Percentiles rank a stretch among this genome's conserved stretches.
phyloP scores from a whole-genome alignment of 345 rosid species.

The Jatropha curcas region DNA sequence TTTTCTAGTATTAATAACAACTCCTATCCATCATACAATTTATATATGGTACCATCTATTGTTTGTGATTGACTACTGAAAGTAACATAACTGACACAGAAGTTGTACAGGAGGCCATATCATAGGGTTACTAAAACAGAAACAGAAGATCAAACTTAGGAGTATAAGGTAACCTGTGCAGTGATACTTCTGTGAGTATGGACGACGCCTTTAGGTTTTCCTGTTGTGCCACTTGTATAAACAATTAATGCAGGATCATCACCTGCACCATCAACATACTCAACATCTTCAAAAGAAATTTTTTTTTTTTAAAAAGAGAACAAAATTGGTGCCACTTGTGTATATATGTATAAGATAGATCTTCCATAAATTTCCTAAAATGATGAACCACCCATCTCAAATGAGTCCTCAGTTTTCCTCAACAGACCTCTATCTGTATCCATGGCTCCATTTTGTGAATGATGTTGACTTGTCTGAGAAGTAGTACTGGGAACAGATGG shows the following conservation, averaged over 20 bases:
- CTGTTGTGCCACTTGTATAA: constrained; percentile 98
- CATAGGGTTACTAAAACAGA: not conserved
- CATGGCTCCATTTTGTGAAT: constrained; percentile 38
- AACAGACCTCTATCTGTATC: constrained; percentile 36
- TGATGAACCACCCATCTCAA: constrained; percentile 20
- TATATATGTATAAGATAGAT: not conserved
- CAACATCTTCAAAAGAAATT: not conserved
- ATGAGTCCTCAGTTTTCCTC: constrained; percentile 32
- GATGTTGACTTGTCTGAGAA: constrained; percentile 27
- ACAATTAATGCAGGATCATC: constrained; percentile 84
- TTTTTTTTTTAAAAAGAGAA: not conserved
- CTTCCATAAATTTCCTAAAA: constrained; percentile 2
- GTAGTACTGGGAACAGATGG: constrained; percentile 50
- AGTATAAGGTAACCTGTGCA: constrained; percentile 66
- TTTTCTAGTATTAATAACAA: not conserved
- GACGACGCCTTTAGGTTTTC: constrained; percentile 98
- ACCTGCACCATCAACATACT: constrained; percentile 44
- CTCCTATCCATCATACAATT: not conserved
- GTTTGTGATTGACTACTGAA: not conserved
- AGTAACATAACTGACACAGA: constrained; percentile 5
- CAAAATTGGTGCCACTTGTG: too few species aligned
- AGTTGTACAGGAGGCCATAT: not conserved
- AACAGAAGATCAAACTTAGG: constrained; percentile 2
- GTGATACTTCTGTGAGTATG: constrained; percentile 83
- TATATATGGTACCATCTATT: not conserved